Conservation (phyloP, 768 basidiomycete species). For the Strobilomyces echinocephalus region DNA sequence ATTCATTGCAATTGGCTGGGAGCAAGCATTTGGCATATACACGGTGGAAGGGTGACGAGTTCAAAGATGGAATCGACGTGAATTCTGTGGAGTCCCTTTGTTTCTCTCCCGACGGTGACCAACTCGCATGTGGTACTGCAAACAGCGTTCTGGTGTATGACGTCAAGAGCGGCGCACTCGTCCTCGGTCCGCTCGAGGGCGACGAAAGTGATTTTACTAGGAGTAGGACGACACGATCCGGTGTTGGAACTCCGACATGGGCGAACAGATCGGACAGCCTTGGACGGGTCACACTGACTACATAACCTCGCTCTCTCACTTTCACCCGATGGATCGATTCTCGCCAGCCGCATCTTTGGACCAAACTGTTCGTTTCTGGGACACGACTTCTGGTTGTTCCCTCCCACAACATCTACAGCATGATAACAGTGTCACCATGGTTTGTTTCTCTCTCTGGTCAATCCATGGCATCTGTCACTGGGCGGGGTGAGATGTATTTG, state of each 20-base stretch:
- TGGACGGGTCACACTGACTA: neutral
- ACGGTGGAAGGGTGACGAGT: too few relatives aligned
- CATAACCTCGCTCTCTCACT: neutral
- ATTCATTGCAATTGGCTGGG: neutral
- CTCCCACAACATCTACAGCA: neutral
- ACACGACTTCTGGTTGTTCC: neutral
- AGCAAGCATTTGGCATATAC: too few relatives aligned
- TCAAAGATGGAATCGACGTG: too few relatives aligned
- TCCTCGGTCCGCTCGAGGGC: too few relatives aligned
- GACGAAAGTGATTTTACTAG: too few relatives aligned
- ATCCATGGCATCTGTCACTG: neutral
- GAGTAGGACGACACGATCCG: too few relatives aligned
- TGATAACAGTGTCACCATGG: neutral
- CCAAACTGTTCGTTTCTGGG: neutral
- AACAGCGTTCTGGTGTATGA: too few relatives aligned
- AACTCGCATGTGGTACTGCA: too few relatives aligned
- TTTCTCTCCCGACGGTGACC: too few relatives aligned
- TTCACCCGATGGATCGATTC: neutral
- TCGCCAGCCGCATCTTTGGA: neutral
- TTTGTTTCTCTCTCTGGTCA: constrained; percentile 7
- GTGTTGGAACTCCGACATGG: neutral
- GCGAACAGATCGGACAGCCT: neutral
- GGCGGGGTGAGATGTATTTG: neutral
- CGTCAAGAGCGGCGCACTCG: too few relatives aligned
- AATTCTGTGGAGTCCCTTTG: too few relatives aligned